Base-by-base conservation (phyloP, 192 early-diverging fungal species). In the Spizellomyces punctatus region DNA sequence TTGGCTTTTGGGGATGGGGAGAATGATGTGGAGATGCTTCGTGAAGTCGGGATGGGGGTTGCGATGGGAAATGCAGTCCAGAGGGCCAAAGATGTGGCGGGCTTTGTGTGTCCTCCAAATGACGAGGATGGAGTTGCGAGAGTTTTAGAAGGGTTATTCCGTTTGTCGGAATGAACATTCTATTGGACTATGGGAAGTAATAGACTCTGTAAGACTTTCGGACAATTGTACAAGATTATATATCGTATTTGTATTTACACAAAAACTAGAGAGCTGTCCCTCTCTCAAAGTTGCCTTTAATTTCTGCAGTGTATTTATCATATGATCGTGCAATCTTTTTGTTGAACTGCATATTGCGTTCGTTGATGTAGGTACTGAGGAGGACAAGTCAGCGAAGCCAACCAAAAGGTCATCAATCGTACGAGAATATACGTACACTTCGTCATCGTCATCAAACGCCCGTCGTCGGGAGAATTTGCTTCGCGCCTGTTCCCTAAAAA, bases 271-370 rank as follows among this genome's bases (percentile, higher is more conserved):
- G 50, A 14, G 74, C 74, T 16, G 74, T 75, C 22, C 74, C 74
- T 6, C 74, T 46, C 67, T 75, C 74, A 59, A 75, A 75, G 27
- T 63, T 92, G 60, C 91, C 96, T 41, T 89, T 89, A 48, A 98
- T 96, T 67, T 98, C 96, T 63, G 89, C 89, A 10, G 96, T 98
- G 76, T 96, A 88, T 75, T 94, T 94, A 76, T 98, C 97, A 65
- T 95, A 99, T 41, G 94, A 94, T 42, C 96, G 78, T 52, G 92
- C 77, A 81, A 99, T 94, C 86, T 98, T 98, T 72, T 94, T 92
- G 88, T 98, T 98, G 80, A 99, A 98, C 17, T 88, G 81, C 63
- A 91, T 92, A 76, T 99, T 99, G 75, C 92, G 84, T 47, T 99
- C 95, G 73, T 98, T 98, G 82, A 99, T 98, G 80, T 94, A 98